Evolutionary conservation across 2,329 filamentous ascomycete genomes (phyloP), one percentile per base, ranked within the genome.

Genomic region (Daldinia eschscholtzii): DNA sequence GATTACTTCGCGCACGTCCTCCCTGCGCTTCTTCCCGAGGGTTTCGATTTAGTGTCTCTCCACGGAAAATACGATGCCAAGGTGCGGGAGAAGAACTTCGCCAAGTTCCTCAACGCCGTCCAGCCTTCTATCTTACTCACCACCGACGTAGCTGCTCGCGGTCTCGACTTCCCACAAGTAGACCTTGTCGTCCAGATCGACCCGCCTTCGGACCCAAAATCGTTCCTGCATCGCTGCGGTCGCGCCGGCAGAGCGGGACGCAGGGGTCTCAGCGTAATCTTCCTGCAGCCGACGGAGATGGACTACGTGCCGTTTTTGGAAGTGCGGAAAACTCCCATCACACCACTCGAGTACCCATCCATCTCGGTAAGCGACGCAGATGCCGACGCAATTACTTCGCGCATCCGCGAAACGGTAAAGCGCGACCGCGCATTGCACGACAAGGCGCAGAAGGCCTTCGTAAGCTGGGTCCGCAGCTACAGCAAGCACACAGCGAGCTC

Each of bases 21-120:
- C 1, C 92, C 93, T 0, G 81, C 86, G 1, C 81, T 98, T 5
- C 82, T 99, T 0, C 91, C 92, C 1, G 79, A 85, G 7, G 84
- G 86, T 0, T 93, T 93, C 75, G 83, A 87, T 0, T 82, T 97
- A 2, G 87, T 97, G 6, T 92, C 94, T 0, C 84, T 99, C 0
- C 96, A 99, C 76, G 96, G 96, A 39, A 98, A 98, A 79, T 93
- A 97, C 71, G 91, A 93, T 2, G 89, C 94, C 4, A 93, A 94
- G 74, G 93, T 97, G 6, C 91, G 96, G 64, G 89, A 93, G 70
- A 94, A 92, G 82, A 98, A 97, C 78, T 97, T 97, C 74, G 86
- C 87, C 70, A 89, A 88, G 65, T 98, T 98, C 77, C 83, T 92
- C 23, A 90, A 90, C 63, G 89, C 93, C 1, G 87, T 92, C 1